A percentile compares a stretch with the other conserved stretches of the same genome.
These are phyloP conservation scores for Schizophyllum amplum DNA, from an alignment of 1,284 basidiomycete genomes.

Conservation along the genomic window DNA sequence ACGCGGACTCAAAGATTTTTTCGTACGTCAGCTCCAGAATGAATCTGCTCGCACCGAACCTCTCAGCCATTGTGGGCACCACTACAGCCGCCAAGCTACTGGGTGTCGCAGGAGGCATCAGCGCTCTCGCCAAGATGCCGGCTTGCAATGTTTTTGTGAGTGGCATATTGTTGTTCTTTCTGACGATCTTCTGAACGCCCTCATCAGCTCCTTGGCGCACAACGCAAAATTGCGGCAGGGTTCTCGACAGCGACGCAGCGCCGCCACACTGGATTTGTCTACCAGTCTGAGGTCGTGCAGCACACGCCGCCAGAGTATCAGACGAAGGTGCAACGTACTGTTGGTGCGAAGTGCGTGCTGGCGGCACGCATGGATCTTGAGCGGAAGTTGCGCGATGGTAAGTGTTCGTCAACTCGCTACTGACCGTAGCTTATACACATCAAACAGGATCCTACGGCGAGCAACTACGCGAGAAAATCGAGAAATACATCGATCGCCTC, in stretches of 20 bases:
- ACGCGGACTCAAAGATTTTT: constrained; percentile 61
- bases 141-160: constrained; percentile 91
- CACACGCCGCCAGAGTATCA: constrained; percentile 88
- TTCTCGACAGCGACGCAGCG: constrained; percentile 76
- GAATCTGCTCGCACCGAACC: constrained; percentile 95
- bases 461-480: constrained; percentile 76
- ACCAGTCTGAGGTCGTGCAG: constrained; percentile 84
- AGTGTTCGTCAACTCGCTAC: constrained; percentile 13
- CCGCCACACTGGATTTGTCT: constrained; percentile 96
- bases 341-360: constrained; percentile 87
- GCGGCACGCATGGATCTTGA: constrained; percentile 92
- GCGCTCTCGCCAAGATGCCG: constrained; percentile 89
- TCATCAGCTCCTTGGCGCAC: constrained; percentile 81
- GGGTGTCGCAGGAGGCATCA: constrained; percentile 92
- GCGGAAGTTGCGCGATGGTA: constrained; percentile 70
- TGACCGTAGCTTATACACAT: constrained; percentile 5
- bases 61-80: constrained; percentile 96
- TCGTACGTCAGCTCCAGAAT: constrained; percentile 99
- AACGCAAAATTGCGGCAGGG: constrained; percentile 84
- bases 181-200: constrained; percentile 3
- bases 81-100: constrained; percentile 97
- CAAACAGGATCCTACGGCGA: constrained; percentile 69
- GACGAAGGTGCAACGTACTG: constrained; percentile 86
- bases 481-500: constrained; percentile 87
- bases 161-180: constrained; percentile 6